Conservation (phyloP, 176 grass and related monocot species). For the Alopecurus myosuroides region DNA sequence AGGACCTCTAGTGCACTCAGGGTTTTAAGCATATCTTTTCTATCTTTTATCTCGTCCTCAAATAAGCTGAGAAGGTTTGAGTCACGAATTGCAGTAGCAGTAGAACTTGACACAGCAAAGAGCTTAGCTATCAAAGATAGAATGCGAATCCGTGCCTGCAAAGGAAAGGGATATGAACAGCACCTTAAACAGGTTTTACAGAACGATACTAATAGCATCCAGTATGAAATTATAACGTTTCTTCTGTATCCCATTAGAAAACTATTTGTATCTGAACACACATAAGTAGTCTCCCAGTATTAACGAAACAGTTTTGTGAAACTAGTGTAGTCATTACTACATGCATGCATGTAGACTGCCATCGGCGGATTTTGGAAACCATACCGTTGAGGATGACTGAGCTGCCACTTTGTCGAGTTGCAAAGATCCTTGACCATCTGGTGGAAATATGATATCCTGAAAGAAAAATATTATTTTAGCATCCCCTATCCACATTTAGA, state of each 20-base stretch:
- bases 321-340: not conserved
- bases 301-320: not conserved
- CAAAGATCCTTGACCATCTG: constrained; percentile 41
- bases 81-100: constrained; percentile 54
- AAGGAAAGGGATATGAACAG: constrained; percentile 22
- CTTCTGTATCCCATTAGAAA: not conserved
- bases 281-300: not conserved
- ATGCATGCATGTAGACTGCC: not conserved
- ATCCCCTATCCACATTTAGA: not conserved
- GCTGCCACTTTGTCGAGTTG: constrained; percentile 61
- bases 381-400: constrained; percentile 75
- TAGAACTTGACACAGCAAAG: constrained; percentile 59
- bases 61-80: constrained; percentile 82
- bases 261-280: not conserved
- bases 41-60: constrained; percentile 83
- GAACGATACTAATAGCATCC: not conserved
- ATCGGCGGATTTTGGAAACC: not conserved
- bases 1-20: constrained; percentile 85
- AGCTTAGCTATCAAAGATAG: constrained; percentile 83
- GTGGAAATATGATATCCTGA: constrained; percentile 84
- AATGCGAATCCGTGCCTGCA: constrained; percentile 68
- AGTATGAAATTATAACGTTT: not conserved
- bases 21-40: constrained; percentile 65
- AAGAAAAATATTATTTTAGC: not conserved
- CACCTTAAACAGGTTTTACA: not conserved